Evolutionary conservation across 169 alveolate species (phyloP), one percentile per base, ranked within the genome.

Genomic region (Eimeria praecox): DNA sequence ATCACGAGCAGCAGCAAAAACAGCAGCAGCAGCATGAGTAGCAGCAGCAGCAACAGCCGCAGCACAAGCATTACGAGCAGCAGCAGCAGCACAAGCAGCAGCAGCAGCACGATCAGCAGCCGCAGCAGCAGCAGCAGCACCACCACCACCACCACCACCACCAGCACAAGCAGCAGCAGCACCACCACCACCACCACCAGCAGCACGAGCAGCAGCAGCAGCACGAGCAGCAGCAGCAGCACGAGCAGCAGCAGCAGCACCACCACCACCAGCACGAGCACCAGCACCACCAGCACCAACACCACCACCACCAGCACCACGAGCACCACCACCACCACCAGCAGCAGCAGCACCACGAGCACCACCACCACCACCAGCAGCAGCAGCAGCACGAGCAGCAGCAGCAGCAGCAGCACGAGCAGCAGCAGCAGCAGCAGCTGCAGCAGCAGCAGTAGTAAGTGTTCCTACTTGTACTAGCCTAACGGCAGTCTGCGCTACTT

Each of bases 401-500:
- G n/a, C 66, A 56, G 14, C 59, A 46, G 66, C 73, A 82, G 27
- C 42, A 80, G 46, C 38, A 49, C 71, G 40, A 80, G 73, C 73
- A 52, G 42, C 66, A 33, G 71, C 66, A 82, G 90, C 73, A 82
- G 90, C 73, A 46, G 71, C 44, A 52, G 22, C 44, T 10, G 71
- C 73, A 49, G 44, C 52, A 44, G 66, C 66, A 56, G 66, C 66
- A 56, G 66, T 5, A 56, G 66, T 27, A 56, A 27, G n/a, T 14
- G 66, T 9, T 6, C 56, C 20, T 40, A 94, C 96, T 96, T 99
- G 99, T 24, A 99, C 98, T n/a, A 99, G 97, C 56, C 99, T 98
- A 46, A 98, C 98, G 1, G 99, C 99, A 40, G 99, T 99, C 49
- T 98, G 98, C 35, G 99, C 99, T 40, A 99, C 99, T 64, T 97